Percentiles rank a stretch among this genome's conserved stretches.
These are phyloP conservation scores for Neofusicoccum parvum DNA, from an alignment of 2,329 filamentous ascomycete species.

Conservation along the genomic window DNA sequence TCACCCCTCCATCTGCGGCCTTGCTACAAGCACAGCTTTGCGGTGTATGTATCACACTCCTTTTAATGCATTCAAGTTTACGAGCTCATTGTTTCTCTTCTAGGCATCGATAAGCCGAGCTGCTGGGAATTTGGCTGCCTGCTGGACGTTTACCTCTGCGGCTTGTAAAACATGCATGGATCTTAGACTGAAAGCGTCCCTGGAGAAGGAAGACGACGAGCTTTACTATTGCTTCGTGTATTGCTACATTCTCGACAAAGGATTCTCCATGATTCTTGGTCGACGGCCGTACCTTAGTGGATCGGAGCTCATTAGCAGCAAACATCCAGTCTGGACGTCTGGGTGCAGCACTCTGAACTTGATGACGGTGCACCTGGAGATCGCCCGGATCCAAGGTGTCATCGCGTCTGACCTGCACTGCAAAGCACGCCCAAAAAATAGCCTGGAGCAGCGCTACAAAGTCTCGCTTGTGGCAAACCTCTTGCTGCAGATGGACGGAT, in stretches of 20 bases:
- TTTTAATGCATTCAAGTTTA: too few species aligned
- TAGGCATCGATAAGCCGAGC: conserved; percentile 37
- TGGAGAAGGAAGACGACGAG: conserved; percentile 23
- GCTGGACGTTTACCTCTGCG: conserved; percentile 35
- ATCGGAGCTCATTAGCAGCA: conserved; percentile 27
- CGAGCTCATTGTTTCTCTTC: too few species aligned
- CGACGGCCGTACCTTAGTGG: conserved; percentile 29
- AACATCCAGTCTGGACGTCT: conserved; percentile 25
- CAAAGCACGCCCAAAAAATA: conserved; percentile 20
- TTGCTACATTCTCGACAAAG: conserved; percentile 35
- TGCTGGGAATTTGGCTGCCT: conserved; percentile 34
- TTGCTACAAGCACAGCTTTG: conserved; percentile 34
- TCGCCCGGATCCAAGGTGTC: conserved; percentile 33
- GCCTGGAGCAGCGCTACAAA: conserved; percentile 24
- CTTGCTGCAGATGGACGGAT: neutral
- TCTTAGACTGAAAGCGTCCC: conserved; percentile 29
- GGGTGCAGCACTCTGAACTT: conserved; percentile 30
- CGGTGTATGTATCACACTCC: conserved; percentile 27
- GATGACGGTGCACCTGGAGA: conserved; percentile 30
- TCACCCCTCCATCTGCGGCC: conserved; percentile 32
- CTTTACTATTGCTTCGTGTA: conserved; percentile 32
- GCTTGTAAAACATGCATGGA: conserved; percentile 35
- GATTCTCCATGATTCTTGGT: conserved; percentile 34
- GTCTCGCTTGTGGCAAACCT: conserved; percentile 20
- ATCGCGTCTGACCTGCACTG: conserved; percentile 20